Percentiles rank a stretch among this genome's conserved stretches.
Conservation (phyloP, 2,329 filamentous ascomycete genomes). For the Botrytis fabae region DNA sequence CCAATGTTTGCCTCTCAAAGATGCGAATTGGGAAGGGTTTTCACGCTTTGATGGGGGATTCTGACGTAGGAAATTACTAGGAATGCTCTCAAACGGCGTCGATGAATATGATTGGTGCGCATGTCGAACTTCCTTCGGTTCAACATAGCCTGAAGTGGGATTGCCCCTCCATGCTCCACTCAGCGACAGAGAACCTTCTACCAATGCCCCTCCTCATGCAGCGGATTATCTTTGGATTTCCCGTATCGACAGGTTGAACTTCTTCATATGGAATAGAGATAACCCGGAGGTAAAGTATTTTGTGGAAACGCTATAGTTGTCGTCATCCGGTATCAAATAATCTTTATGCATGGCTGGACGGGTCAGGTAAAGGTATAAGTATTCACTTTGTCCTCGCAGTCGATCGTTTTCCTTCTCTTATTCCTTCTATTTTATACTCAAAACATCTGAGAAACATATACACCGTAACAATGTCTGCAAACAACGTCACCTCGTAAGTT, state of each 20-base stretch:
- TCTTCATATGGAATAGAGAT: conserved; percentile 13
- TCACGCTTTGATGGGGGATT: neutral
- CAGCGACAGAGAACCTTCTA: conserved; percentile 10
- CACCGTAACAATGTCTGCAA: conserved; percentile 37
- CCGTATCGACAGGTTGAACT: neutral
- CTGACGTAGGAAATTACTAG: conserved; percentile 2
- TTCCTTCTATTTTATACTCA: no score
- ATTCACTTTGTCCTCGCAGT: neutral
- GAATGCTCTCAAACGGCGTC: neutral
- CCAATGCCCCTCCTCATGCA: conserved; percentile 18
- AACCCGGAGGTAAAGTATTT: conserved; percentile 9
- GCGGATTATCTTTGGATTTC: conserved; percentile 11
- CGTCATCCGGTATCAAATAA: conserved; percentile 19
- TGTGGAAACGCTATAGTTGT: conserved; percentile 2
- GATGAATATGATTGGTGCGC: conserved; percentile 30
- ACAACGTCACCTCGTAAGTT: conserved; percentile 37
- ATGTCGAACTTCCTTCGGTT: conserved; percentile 20
- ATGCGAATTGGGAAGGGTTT: neutral
- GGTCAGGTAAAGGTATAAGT: conserved; percentile 19
- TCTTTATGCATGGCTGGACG: neutral
- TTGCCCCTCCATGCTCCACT: conserved; percentile 22
- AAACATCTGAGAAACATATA: neutral
- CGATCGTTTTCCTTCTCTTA: neutral
- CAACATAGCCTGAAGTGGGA: conserved; percentile 28
- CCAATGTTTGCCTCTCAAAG: neutral